phyloP scores from a whole-genome alignment of 139 green algal genomes.

The Yamagishiella unicocca region DNA sequence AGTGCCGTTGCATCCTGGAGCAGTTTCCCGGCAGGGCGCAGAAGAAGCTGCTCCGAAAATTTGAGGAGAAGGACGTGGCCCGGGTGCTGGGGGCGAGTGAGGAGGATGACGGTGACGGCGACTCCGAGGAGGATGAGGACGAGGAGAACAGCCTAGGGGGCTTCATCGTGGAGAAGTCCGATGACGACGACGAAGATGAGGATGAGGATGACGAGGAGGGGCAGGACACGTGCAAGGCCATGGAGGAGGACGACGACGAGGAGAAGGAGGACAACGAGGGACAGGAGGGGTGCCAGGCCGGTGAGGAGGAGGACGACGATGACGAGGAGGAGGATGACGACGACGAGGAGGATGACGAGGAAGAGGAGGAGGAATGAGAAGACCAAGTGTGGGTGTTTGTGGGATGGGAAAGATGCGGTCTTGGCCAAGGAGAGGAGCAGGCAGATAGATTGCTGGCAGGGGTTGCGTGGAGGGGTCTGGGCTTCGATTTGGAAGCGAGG shows the following conservation, averaged over 20 bases:
- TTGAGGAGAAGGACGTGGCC: neutral
- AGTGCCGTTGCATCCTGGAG: constrained; percentile 29
- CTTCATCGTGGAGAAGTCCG: constrained; percentile 23
- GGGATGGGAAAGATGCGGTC: too few species aligned
- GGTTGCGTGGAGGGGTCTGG: too few species aligned
- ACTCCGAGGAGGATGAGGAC: constrained; percentile 22
- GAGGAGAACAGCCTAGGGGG: constrained; percentile 32
- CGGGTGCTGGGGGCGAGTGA: neutral
- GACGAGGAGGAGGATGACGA: neutral
- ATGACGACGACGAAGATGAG: neutral
- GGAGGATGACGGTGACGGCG: neutral
- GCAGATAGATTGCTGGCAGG: too few species aligned
- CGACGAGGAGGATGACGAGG: neutral
- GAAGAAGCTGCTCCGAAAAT: neutral
- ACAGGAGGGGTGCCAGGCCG: neutral
- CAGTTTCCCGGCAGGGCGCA: neutral
- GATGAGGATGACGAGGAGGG: neutral
- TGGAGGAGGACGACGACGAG: neutral
- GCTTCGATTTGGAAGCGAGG: too few species aligned
- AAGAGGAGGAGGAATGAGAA: neutral
- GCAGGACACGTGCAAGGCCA: neutral
- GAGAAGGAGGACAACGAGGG: neutral
- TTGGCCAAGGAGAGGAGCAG: too few species aligned
- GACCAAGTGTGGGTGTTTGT: neutral
- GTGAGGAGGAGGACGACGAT: neutral